These are phyloP conservation scores for Vaccinium vitisidaea DNA, from an alignment of 148 eudicot genomes.

Conservation along the genomic window DNA sequence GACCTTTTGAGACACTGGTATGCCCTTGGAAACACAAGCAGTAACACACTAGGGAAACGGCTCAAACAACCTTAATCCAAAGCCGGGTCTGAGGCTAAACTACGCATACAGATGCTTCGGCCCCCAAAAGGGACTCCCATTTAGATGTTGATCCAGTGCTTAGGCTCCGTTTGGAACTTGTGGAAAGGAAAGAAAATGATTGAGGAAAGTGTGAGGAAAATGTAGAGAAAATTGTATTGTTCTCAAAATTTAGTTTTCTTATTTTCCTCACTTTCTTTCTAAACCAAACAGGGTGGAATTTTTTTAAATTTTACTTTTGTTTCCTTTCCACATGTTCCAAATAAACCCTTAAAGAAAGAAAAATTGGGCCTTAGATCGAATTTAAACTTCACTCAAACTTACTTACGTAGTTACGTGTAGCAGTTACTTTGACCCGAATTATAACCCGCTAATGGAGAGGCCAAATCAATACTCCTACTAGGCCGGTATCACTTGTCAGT, in stretches of 20 bases:
- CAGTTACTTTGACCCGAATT: neutral
- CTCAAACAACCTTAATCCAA: neutral
- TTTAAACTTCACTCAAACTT: neutral
- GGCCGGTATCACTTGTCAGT: neutral
- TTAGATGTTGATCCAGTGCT: neutral
- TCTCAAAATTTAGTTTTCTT: too few relatives aligned
- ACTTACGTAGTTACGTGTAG: neutral
- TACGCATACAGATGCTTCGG: neutral
- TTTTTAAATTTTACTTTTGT: too few relatives aligned
- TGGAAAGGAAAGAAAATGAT: too few relatives aligned
- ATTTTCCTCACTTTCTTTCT: too few relatives aligned
- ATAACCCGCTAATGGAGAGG: neutral
- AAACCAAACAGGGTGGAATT: too few relatives aligned
- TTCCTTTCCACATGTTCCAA: too few relatives aligned
- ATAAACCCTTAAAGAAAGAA: too few relatives aligned
- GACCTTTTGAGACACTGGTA: too few relatives aligned
- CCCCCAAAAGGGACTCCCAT: neutral
- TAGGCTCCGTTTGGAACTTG: neutral
- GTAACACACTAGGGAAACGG: neutral
- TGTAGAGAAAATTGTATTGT: too few relatives aligned
- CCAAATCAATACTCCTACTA: neutral
- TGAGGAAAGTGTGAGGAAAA: too few relatives aligned
- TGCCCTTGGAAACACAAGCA: neutral
- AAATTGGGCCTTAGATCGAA: neutral
- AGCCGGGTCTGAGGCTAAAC: neutral